Conservation (phyloP, 306 rosid genomes). For the Begonia masoniana region DNA sequence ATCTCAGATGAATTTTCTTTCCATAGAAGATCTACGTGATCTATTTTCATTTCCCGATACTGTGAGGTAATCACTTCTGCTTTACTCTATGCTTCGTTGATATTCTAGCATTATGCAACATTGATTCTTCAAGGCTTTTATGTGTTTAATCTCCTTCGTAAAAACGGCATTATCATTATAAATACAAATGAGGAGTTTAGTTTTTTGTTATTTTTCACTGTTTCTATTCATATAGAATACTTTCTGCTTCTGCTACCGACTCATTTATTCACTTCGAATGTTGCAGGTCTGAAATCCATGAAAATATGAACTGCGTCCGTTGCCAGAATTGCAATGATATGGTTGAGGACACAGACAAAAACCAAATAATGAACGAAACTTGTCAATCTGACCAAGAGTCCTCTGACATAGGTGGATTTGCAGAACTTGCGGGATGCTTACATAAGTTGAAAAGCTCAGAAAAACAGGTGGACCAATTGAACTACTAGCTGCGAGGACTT, state of each 20-base stretch:
- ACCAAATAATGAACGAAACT: conserved; percentile 12
- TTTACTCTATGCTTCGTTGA: background rate
- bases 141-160: no score
- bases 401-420: conserved; percentile 90
- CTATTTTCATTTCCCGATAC: conserved; percentile 71
- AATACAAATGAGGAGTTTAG: no score
- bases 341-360: conserved; percentile 17
- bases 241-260: background rate
- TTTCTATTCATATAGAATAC: background rate
- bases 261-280: conserved; percentile 3
- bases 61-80: conserved; percentile 31
- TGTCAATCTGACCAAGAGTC: conserved; percentile 35
- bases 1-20: conserved; percentile 63
- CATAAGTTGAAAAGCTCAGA: conserved; percentile 69
- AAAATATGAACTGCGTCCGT: conserved; percentile 69
- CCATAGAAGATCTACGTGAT: conserved; percentile 86
- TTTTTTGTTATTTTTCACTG: no score
- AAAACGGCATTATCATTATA: no score
- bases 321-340: conserved; percentile 39
- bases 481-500: no score
- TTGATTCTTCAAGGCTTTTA: no score
- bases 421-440: conserved; percentile 73
- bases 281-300: conserved; percentile 85
- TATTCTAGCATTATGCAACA: no score
- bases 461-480: conserved; percentile 55